Percentiles rank a stretch among this genome's conserved stretches.
phyloP scores from a whole-genome alignment of 768 basidiomycete genomes.

The Termitomyces sp. region DNA sequence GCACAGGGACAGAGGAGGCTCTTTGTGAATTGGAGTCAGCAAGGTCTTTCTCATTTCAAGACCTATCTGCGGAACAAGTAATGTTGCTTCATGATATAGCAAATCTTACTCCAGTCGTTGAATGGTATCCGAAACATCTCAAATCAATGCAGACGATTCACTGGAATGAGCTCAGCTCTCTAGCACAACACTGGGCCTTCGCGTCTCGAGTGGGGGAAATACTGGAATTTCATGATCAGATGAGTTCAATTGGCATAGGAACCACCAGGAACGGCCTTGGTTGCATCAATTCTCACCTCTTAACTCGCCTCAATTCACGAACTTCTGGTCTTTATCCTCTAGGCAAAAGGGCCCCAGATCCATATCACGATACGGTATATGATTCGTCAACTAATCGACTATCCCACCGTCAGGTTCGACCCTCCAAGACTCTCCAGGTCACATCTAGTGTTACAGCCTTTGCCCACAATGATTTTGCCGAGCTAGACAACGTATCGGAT shows the following conservation, averaged over 20 bases:
- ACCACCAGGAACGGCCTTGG: not conserved
- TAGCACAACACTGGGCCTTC: not conserved
- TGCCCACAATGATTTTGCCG: not conserved
- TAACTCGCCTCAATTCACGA: not conserved
- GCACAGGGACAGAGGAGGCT: not conserved
- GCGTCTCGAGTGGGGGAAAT: not conserved
- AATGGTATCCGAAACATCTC: not conserved
- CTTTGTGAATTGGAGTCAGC: not conserved
- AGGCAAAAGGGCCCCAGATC: not conserved
- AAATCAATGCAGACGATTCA: not conserved
- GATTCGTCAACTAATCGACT: not conserved
- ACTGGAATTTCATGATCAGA: not conserved
- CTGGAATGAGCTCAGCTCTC: not conserved
- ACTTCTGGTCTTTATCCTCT: not conserved
- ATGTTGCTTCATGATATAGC: constrained; percentile 23
- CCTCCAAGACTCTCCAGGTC: not conserved
- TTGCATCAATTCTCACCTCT: not conserved
- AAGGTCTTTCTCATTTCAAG: not conserved
- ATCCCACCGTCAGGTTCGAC: not conserved
- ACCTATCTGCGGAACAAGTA: constrained; percentile 16
- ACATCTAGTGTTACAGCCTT: not conserved
- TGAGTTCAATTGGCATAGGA: not conserved
- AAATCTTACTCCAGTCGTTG: not conserved
- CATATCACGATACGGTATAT: not conserved
- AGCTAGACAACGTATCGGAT: not conserved